Evolutionary conservation across 2,329 filamentous ascomycete species (phyloP).

Genomic region (Penicillium brasilianum): DNA sequence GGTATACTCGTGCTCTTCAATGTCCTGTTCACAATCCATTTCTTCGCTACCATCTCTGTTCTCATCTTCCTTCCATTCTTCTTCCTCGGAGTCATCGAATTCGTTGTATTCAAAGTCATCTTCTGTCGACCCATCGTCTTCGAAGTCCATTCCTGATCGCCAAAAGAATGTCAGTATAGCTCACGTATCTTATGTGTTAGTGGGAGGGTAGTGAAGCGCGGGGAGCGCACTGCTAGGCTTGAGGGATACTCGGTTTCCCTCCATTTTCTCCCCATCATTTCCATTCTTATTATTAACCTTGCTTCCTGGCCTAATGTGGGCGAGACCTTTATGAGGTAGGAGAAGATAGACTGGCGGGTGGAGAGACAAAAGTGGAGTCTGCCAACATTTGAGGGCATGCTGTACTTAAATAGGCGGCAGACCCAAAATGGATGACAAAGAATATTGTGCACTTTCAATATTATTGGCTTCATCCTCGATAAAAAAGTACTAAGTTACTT

Average conservation of each 20-base stretch:
- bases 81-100: neutral
- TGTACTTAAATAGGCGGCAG: constrained; percentile 1
- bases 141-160: neutral
- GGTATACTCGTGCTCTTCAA: constrained; percentile 27
- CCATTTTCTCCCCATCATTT: neutral
- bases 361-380: neutral
- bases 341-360: constrained; percentile 1
- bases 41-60: constrained; percentile 17
- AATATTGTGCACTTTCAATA: neutral
- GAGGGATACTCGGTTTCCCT: constrained; percentile 4
- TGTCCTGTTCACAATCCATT: constrained; percentile 17
- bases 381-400: neutral
- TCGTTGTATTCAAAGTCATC: neutral
- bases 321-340: constrained; percentile 3
- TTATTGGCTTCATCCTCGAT: too few relatives aligned
- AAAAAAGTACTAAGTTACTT: too few relatives aligned
- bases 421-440: neutral
- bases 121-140: neutral
- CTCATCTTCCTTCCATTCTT: constrained; percentile 11
- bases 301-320: constrained; percentile 3
- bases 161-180: constrained; percentile 6
- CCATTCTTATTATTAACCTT: constrained; percentile 1
- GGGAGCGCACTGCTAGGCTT: constrained; percentile 7
- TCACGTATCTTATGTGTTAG: constrained; percentile 4
- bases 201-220: constrained; percentile 3